phyloP scores from a whole-genome alignment of 2,329 filamentous ascomycete species.

The Metarhizium album region DNA sequence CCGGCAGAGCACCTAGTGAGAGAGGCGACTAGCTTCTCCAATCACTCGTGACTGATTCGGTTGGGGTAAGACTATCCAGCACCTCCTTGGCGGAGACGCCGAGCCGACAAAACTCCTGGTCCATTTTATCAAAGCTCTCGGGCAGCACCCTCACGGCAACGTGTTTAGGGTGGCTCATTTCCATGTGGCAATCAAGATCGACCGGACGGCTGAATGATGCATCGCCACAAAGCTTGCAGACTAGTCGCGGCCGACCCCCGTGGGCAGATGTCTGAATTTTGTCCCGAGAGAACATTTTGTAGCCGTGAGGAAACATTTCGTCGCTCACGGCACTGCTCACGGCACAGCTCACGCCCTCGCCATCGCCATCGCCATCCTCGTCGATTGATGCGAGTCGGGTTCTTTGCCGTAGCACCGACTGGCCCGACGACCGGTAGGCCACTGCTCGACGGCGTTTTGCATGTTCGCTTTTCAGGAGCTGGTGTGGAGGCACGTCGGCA shows the following conservation, averaged over 20 bases:
- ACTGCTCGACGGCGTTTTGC: not conserved
- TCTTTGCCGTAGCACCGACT: not conserved
- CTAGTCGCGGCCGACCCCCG: not conserved
- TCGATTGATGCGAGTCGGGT: slow-evolving; percentile 5
- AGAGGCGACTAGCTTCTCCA: not conserved
- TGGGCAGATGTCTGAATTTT: not conserved
- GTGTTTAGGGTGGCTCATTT: not conserved
- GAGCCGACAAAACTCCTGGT: not conserved
- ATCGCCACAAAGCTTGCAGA: not conserved
- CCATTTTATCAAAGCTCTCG: not conserved
- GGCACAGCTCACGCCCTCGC: too few relatives aligned
- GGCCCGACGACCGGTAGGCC: not conserved
- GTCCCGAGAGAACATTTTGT: not conserved
- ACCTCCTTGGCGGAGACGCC: not conserved
- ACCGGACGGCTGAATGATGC: not conserved
- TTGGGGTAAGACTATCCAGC: not conserved
- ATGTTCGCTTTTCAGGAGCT: not conserved
- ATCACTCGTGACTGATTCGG: not conserved
- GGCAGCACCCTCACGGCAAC: too few relatives aligned
- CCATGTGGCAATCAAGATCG: not conserved
- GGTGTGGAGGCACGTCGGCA: not conserved
- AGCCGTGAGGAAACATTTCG: too few relatives aligned
- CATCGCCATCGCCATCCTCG: not conserved
- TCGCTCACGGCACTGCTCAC: too few relatives aligned
- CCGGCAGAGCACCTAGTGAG: not conserved